Evolutionary conservation across 139 green algal genomes (phyloP).

Genomic region (Chlorella sp.): DNA sequence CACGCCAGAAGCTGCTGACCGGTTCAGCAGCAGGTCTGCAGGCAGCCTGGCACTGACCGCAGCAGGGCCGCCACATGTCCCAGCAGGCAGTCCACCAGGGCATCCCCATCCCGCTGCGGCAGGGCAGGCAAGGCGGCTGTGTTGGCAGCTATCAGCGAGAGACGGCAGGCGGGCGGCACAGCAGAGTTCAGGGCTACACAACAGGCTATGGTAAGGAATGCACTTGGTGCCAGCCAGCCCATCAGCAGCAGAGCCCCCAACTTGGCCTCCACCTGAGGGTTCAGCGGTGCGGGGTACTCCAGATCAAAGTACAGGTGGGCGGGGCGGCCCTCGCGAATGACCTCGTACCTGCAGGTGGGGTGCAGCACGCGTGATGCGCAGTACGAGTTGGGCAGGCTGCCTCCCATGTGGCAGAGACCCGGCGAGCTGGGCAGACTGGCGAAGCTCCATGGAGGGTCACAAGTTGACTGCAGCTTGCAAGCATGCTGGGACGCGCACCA

Average conservation of each 20-base stretch:
- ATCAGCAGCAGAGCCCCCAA: no score
- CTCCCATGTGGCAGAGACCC: no score
- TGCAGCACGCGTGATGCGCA: no score
- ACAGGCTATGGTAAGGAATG: no score
- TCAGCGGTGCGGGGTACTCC: constrained; percentile 70
- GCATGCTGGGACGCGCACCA: constrained; percentile 7
- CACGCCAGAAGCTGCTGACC: not conserved
- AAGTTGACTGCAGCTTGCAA: no score
- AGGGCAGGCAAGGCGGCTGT: not conserved
- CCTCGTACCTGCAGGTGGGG: constrained; percentile 53
- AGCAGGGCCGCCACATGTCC: constrained; percentile 37
- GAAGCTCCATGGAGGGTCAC: no score
- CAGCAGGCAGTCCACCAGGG: constrained; percentile 71
- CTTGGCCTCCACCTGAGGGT: constrained; percentile 45
- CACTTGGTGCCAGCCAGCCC: no score
- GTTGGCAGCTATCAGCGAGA: no score
- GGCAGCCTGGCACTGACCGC: constrained; percentile 16
- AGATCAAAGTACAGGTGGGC: constrained; percentile 95
- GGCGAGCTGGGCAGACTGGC: no score
- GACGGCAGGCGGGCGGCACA: no score
- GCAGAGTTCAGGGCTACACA: no score
- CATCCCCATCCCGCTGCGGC: constrained; percentile 56
- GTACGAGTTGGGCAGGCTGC: no score
- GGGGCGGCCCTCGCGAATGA: constrained; percentile 74
- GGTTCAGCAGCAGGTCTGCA: not conserved